phyloP scores from a whole-genome alignment of 495 filamentous ascomycete genomes.

The Filosporella fistucella region DNA sequence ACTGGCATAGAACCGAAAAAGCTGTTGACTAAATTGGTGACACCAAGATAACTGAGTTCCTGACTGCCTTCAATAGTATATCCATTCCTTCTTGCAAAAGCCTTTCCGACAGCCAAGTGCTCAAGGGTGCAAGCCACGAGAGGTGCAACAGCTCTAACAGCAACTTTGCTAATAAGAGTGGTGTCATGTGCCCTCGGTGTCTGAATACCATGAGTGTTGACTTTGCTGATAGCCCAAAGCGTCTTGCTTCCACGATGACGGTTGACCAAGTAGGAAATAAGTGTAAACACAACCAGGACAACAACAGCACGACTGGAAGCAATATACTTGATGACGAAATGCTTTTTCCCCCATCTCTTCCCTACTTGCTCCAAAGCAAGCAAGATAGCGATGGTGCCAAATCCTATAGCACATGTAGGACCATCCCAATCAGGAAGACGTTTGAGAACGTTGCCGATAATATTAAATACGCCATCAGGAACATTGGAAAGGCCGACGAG shows the following conservation, averaged over 20 bases:
- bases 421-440: background rate
- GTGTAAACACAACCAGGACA: slow-evolving; percentile 81
- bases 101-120: slow-evolving; percentile 91
- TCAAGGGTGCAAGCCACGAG: slow-evolving; percentile 92
- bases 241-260: slow-evolving; percentile 38
- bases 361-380: slow-evolving; percentile 2
- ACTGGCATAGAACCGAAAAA: slow-evolving; percentile 91
- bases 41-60: slow-evolving; percentile 88
- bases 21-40: slow-evolving; percentile 83
- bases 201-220: slow-evolving; percentile 48
- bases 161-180: slow-evolving; percentile 38
- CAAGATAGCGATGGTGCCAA: slow-evolving; percentile 4
- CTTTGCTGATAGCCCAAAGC: slow-evolving; percentile 51
- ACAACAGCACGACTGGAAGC: slow-evolving; percentile 36
- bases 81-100: slow-evolving; percentile 90
- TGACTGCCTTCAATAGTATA: slow-evolving; percentile 93
- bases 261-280: slow-evolving; percentile 84
- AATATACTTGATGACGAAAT: slow-evolving; percentile 1
- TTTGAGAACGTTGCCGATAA: slow-evolving; percentile 1
- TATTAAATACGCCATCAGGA: background rate
- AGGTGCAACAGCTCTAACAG: slow-evolving; percentile 60
- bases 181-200: slow-evolving; percentile 63
- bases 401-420: background rate
- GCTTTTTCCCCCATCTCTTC: slow-evolving; percentile 13
- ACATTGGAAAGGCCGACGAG: background rate